Base-by-base conservation (phyloP, 1,284 basidiomycete species). In the Laetiporus sulphureus region DNA sequence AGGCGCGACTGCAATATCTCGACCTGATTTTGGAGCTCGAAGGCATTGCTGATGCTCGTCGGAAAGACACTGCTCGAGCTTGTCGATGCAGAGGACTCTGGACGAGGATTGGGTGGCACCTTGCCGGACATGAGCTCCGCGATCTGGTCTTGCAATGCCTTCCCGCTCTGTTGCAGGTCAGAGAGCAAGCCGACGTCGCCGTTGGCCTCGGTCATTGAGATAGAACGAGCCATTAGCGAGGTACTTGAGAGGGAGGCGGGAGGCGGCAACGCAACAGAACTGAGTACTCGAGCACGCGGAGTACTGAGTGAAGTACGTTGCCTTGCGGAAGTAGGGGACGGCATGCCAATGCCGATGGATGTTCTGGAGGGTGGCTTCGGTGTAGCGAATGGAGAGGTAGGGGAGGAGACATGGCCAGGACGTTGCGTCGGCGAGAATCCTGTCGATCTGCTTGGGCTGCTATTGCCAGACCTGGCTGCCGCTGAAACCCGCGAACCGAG, bases 221-320 rank as follows among this genome's bases (percentile, higher is more conserved):
- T 44, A 30, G 63, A 53, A 42, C 59, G 48, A 16, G 46, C 49
- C 4, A 61, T 56, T 21, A 53, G 46, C 2, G 57, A 51, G 12
- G 52, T 44, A 15, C 52, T 51, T 35, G 66, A 59, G 13, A 82
- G 82, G 11, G 81, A 82, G 0, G 77, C 67, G 12, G 85, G 85
- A 2, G 85, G 85, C 3, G 84, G 85, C 83, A 87, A 88, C 2
- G 80, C 78, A 24, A 83, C 60, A n/a, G 73, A 67, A 52, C 82
- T 85, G n/a, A 83, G 81, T 46, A 86, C 57, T 34, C 83, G 71
- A 11, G 73, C 68, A 29, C 79, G 73, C 29, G 80, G 78, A 8
- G 79, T 81, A 44, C 58, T 68, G 29, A 72, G 54, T 16, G 73
- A 68, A 15, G 72, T 57, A 48, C 79, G 67, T 36, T 65, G 58